Base-by-base conservation (phyloP, 148 eudicot genomes). In the Chenopodium formosanum region DNA sequence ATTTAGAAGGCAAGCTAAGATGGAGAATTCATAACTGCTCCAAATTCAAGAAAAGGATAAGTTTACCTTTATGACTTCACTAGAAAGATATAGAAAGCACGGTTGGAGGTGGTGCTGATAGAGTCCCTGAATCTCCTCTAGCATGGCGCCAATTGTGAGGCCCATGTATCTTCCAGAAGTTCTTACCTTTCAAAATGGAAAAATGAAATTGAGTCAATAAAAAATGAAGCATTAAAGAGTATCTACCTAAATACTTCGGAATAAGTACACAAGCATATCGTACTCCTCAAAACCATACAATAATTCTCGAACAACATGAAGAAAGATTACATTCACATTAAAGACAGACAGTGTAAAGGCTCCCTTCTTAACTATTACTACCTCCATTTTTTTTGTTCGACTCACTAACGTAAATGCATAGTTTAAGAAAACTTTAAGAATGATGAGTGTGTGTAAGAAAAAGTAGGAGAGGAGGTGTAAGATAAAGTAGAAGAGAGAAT, bases 151-250 rank as follows among this genome's bases (percentile, higher is more conserved):
- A 88, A 97, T 88, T 85, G 99, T 97, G 81, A 91, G 56, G 50
- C 98, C 99, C 99, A 97, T 97, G 81, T 86, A 91, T 73, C 94
- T 90, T 84, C 91, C 94, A 67, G 98, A 92, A 86, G 98, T 97
- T 89, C 98, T 90, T 80, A 97, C 98, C 99, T 97, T 44, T 76
- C 52, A 78, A 75, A 68, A n/a, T 62, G 77, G 27, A 31, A 82
- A 69, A 68, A 81, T 31, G 73, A 63, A 68, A 60, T 80, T 5
- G 19, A 62, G 62, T 80, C 72, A 75, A 60, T 83, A 44, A 44
- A 25, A 13, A 68, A 47, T 67, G 72, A 48, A 25, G 44, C 0
- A 74, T 17, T 47, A 40, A 62, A n/a, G 11, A 44, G 32, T 13
- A 80, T 23, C 32, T 56, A 4, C 73, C 8, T 7, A 10, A 34